These are phyloP conservation scores for Penicillium sp. DNA, from an alignment of 2,329 filamentous ascomycete species.

Conservation along the genomic window DNA sequence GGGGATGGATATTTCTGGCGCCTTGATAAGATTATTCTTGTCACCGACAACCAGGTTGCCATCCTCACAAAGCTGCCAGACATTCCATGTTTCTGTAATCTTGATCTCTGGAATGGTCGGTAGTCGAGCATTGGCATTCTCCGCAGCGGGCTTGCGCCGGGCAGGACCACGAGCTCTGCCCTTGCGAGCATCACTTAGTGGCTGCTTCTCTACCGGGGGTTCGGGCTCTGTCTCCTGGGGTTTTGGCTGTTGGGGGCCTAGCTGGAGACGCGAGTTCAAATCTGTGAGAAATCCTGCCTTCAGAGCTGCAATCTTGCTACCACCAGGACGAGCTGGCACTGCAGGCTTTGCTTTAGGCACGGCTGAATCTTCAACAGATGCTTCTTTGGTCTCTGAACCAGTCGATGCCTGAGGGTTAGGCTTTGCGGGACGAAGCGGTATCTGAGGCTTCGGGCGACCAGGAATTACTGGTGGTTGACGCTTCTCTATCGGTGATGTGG, in stretches of 20 bases:
- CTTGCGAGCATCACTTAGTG: conserved; percentile 87
- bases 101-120: conserved; percentile 39
- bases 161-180: conserved; percentile 84
- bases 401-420: conserved; percentile 28
- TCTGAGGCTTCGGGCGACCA: conserved; percentile 62
- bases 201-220: conserved; percentile 67
- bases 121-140: conserved; percentile 51
- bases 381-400: conserved; percentile 32
- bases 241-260: conserved; percentile 78
- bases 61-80: conserved; percentile 40
- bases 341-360: conserved; percentile 73
- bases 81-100: conserved; percentile 41
- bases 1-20: conserved; percentile 4
- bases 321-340: conserved; percentile 73
- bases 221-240: conserved; percentile 67
- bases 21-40: conserved; percentile 14
- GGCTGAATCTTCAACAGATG: conserved; percentile 31
- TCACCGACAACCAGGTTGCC: conserved; percentile 35
- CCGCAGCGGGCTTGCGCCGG: conserved; percentile 65
- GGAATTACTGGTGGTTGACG: conserved; percentile 55
- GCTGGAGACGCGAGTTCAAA: conserved; percentile 80
- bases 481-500: conserved; percentile 50
- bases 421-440: conserved; percentile 66
- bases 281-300: conserved; percentile 92
- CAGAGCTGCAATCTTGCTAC: conserved; percentile 84